phyloP scores from a whole-genome alignment of 495 filamentous ascomycete species.

The Evernia prunastri region DNA sequence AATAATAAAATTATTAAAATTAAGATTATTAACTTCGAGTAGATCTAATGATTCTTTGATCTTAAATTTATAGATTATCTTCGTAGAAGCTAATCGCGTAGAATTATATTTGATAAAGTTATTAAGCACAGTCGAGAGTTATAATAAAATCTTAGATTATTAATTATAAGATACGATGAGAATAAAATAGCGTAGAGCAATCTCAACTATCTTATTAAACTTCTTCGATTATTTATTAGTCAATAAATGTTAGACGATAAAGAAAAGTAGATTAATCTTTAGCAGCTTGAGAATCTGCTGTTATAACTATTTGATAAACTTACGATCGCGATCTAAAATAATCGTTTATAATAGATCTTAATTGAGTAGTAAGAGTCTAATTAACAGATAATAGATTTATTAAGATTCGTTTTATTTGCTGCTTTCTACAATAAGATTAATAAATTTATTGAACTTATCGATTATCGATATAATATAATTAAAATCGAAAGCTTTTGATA shows the following conservation, averaged over 20 bases:
- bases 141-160: neutral
- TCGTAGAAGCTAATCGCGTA: neutral
- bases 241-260: neutral
- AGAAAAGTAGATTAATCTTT: neutral
- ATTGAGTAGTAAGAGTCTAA: neutral
- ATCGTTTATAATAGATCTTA: conserved; percentile 1
- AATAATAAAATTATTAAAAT: neutral
- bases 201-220: neutral
- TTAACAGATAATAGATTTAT: neutral
- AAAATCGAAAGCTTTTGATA: neutral
- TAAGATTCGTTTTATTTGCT: neutral
- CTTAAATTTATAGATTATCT: neutral
- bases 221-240: neutral
- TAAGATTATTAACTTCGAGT: neutral
- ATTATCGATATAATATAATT: neutral
- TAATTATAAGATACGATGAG: neutral
- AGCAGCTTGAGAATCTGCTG: neutral
- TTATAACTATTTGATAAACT: neutral
- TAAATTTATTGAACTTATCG: neutral
- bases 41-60: neutral
- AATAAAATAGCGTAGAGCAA: neutral
- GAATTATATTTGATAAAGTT: neutral
- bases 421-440: neutral
- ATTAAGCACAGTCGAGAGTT: neutral
- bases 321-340: neutral